Evolutionary conservation across 164 flowering plant genomes (phyloP).

Genomic region (Nymphaea colorata): DNA sequence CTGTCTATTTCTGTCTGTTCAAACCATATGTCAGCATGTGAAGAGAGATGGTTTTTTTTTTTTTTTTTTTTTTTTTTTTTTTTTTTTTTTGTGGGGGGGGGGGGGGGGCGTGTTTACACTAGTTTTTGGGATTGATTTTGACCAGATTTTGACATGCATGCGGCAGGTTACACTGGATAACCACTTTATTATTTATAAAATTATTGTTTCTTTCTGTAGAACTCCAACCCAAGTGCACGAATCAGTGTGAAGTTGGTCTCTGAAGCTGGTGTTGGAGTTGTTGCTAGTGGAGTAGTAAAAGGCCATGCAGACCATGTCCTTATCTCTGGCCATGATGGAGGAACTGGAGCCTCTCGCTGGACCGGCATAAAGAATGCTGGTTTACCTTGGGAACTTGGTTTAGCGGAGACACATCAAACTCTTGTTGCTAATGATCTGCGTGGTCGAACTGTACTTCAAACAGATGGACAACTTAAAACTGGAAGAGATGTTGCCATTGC

Average conservation of each 20-base stretch:
- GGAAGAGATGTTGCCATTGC: conserved; percentile 98
- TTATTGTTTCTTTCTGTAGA: conserved; percentile 22
- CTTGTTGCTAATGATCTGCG: conserved; percentile 96
- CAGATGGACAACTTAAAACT: conserved; percentile 96
- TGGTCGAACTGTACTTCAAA: conserved; percentile 84
- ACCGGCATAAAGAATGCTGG: conserved; percentile 99
- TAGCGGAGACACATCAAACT: conserved; percentile 98
- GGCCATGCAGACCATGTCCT: conserved; percentile 99
- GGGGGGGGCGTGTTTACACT: too few relatives aligned
- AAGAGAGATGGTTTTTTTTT: too few relatives aligned
- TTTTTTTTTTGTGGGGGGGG: too few relatives aligned
- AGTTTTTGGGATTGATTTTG: too few relatives aligned
- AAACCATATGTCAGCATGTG: background rate
- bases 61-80: too few relatives aligned
- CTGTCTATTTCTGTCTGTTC: background rate
- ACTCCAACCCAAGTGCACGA: conserved; percentile 85
- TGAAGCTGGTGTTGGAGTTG: conserved; percentile 99
- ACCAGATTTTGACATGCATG: too few relatives aligned
- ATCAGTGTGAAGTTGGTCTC: conserved; percentile 95
- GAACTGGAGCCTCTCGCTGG: conserved; percentile 99
- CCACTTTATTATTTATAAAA: too few relatives aligned
- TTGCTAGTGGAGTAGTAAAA: conserved; percentile 98
- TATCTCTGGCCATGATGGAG: conserved; percentile 99
- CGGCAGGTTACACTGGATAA: too few relatives aligned
- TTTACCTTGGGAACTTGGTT: conserved; percentile 98